phyloP scores from a whole-genome alignment of 805 yeast genomes.

The Yarrowia porcina region DNA sequence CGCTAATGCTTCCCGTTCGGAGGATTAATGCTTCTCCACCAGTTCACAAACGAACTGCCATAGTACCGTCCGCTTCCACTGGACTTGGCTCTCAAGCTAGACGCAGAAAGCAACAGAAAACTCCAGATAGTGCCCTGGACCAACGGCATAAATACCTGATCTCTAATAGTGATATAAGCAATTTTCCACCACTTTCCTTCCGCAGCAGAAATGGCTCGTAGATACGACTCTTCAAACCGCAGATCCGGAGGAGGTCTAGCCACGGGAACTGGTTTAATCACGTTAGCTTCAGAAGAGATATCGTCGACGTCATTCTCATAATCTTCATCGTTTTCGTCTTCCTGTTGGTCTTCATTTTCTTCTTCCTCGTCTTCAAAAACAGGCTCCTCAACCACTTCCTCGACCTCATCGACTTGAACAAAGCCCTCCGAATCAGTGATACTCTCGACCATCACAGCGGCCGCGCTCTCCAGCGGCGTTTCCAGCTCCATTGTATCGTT shows the following conservation, averaged over 20 bases:
- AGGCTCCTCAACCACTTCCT: background rate
- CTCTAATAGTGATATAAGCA: constrained; percentile 35
- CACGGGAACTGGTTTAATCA: background rate
- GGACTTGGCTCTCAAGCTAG: background rate
- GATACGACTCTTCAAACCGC: constrained; percentile 37
- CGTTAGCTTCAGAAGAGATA: background rate
- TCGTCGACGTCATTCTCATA: background rate
- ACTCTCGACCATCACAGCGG: background rate
- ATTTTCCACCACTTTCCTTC: constrained; percentile 34
- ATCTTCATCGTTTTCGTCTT: too few species aligned
- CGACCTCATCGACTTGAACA: background rate
- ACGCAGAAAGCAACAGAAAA: constrained; percentile 27
- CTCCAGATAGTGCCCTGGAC: constrained; percentile 41
- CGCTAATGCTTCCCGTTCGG: background rate
- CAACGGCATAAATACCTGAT: constrained; percentile 39
- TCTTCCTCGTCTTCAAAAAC: too few species aligned
- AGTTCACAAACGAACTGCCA: background rate
- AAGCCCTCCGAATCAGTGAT: background rate
- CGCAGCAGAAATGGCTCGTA: constrained; percentile 37
- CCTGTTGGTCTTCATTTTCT: too few species aligned
- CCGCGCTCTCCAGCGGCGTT: background rate
- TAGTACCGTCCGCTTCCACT: background rate
- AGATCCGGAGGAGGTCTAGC: constrained; percentile 32
- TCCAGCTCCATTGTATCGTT: background rate
- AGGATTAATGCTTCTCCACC: constrained; percentile 17